Percentiles rank a stretch among this genome's conserved stretches.
These are phyloP conservation scores for Solanum piurae DNA, from an alignment of 257 asterid genomes.

Conservation along the genomic window DNA sequence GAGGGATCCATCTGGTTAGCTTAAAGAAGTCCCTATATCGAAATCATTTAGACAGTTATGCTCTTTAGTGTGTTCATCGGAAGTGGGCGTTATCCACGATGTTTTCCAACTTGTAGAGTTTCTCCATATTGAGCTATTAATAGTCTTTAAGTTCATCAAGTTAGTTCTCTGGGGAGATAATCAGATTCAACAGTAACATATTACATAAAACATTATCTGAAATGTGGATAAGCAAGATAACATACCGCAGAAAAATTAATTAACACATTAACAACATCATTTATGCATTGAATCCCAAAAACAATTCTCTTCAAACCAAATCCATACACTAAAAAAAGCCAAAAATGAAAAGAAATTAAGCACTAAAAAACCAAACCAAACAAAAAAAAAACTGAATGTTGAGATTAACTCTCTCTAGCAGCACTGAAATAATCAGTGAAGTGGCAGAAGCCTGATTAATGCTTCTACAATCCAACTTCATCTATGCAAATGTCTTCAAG, in stretches of 20 bases:
- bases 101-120: not conserved
- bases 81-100: not conserved
- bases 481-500: not conserved
- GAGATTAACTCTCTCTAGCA: accelerated
- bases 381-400: not conserved
- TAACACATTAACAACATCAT: not conserved
- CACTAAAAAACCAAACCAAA: not conserved
- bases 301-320: not conserved
- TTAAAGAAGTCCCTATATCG: not conserved
- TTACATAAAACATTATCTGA: not conserved
- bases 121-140: not conserved
- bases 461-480: not conserved
- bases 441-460: not conserved
- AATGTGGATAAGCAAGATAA: not conserved
- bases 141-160: not conserved
- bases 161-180: not conserved
- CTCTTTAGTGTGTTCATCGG: not conserved
- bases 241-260: not conserved
- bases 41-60: not conserved
- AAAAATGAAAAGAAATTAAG: accelerated
- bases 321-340: not conserved
- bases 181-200: not conserved
- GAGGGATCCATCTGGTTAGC: not conserved
- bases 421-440: accelerated
- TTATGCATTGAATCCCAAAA: not conserved